Conservation (phyloP, 352 stramenopile species). For the Elongisporangium undulatum region DNA sequence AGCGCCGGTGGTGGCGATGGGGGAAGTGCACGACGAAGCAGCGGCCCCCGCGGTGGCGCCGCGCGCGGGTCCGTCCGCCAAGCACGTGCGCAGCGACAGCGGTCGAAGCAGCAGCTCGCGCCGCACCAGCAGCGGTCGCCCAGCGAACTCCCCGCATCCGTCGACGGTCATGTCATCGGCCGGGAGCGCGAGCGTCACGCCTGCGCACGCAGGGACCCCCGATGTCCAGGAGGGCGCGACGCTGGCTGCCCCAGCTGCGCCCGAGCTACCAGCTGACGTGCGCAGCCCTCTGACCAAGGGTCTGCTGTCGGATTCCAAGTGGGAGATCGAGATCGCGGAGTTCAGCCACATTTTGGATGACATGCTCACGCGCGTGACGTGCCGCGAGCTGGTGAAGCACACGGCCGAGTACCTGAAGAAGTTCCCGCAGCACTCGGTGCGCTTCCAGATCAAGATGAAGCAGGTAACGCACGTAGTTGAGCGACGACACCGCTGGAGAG, state of each 20-base stretch:
- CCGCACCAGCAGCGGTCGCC: neutral
- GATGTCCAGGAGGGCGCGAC: conserved; percentile 1
- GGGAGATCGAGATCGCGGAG: conserved; percentile 69
- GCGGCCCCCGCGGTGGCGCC: neutral
- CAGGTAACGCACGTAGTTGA: conserved; percentile 39
- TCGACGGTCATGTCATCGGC: neutral
- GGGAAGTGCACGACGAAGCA: neutral
- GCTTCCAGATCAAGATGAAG: conserved; percentile 88
- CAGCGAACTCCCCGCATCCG: conserved; percentile 6
- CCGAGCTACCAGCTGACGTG: neutral
- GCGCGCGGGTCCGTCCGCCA: neutral
- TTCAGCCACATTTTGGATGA: conserved; percentile 71
- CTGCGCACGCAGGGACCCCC: neutral
- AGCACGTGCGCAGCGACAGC: neutral
- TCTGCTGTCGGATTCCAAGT: conserved; percentile 61
- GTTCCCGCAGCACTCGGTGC: conserved; percentile 66
- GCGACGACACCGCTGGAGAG: neutral
- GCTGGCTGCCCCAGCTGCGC: neutral
- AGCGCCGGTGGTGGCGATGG: neutral
- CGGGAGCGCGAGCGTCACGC: conserved; percentile 10
- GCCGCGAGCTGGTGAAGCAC: conserved; percentile 65
- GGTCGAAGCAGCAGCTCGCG: conserved; percentile 4
- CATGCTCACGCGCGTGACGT: conserved; percentile 63
- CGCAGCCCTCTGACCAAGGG: conserved; percentile 10
- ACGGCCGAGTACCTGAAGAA: conserved; percentile 71